Evolutionary conservation across 2,329 filamentous ascomycete genomes (phyloP).

Genomic region (Hypoxylon sp.): DNA sequence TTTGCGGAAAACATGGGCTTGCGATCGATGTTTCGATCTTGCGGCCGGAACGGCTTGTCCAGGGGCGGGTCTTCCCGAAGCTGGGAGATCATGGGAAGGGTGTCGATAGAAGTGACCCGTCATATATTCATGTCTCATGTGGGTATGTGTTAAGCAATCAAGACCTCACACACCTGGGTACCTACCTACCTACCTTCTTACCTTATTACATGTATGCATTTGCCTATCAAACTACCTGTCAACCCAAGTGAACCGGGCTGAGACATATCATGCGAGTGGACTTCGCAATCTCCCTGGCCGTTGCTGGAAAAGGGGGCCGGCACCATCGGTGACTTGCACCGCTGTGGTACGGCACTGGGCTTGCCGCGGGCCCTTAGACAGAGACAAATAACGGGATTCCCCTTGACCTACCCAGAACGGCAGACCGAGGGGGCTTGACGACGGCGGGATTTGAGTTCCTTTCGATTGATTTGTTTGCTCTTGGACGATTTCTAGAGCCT

Average conservation of each 20-base stretch:
- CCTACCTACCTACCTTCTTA: slow-evolving; percentile 13
- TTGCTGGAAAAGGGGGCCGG: slow-evolving; percentile 10
- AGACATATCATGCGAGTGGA: slow-evolving; percentile 17
- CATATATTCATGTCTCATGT: background rate
- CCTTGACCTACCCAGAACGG: slow-evolving; percentile 29
- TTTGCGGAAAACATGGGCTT: background rate
- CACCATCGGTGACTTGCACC: slow-evolving; percentile 18
- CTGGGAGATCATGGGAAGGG: slow-evolving; percentile 7
- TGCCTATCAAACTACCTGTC: background rate
- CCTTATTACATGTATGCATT: too few species aligned
- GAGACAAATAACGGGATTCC: slow-evolving; percentile 36
- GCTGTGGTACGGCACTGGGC: slow-evolving; percentile 23
- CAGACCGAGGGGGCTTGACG: slow-evolving; percentile 24
- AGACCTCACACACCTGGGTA: background rate
- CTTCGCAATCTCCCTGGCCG: background rate
- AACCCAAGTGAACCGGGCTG: slow-evolving; percentile 1
- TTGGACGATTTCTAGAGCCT: background rate
- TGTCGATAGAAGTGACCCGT: slow-evolving; percentile 15
- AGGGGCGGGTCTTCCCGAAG: background rate
- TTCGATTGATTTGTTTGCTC: slow-evolving; percentile 15
- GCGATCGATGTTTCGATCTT: background rate
- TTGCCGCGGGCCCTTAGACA: slow-evolving; percentile 23
- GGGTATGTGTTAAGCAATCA: background rate
- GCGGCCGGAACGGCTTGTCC: slow-evolving; percentile 2
- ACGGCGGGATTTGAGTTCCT: background rate